Conservation (phyloP, 768 basidiomycete species). For the Leccinum ochraceum region DNA sequence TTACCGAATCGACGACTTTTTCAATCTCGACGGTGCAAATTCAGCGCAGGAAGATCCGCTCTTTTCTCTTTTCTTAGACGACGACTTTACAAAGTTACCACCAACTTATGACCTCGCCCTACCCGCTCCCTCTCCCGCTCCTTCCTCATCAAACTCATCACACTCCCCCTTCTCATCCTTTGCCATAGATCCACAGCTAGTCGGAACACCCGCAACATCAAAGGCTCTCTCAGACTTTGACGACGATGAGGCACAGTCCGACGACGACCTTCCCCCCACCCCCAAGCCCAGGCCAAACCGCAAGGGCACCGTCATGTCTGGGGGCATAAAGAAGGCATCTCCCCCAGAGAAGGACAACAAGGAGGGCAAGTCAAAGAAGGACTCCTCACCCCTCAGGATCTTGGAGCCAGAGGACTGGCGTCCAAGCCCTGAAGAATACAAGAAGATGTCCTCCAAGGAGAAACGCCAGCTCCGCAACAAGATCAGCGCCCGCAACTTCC, state of each 20-base stretch:
- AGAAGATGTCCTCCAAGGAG: conserved; percentile 94
- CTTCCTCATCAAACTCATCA: conserved; percentile 23
- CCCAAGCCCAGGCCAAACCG: conserved; percentile 51
- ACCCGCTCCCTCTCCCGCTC: conserved; percentile 27
- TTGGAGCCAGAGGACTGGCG: conserved; percentile 72
- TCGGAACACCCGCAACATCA: conserved; percentile 59
- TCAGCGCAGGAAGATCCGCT: conserved; percentile 32
- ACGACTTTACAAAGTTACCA: conserved; percentile 37
- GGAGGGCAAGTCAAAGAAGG: conserved; percentile 24
- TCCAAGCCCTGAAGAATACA: conserved; percentile 89
- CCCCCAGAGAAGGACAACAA: conserved; percentile 37
- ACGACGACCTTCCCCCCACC: conserved; percentile 30
- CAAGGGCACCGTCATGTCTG: conserved; percentile 70
- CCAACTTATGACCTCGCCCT: conserved; percentile 32
- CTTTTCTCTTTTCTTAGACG: conserved; percentile 49
- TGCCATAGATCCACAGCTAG: conserved; percentile 76
- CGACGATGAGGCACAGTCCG: conserved; percentile 39
- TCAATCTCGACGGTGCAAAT: conserved; percentile 62
- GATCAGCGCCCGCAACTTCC: conserved; percentile 93
- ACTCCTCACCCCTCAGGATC: conserved; percentile 28
- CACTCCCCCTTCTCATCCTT: conserved; percentile 37
- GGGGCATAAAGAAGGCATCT: conserved; percentile 69
- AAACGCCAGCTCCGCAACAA: conserved; percentile 97
- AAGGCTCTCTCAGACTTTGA: conserved; percentile 44
- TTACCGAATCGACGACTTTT: conserved; percentile 54